Conservation (phyloP, 2,329 filamentous ascomycete genomes). For the Pseudocercospora cruenta region DNA sequence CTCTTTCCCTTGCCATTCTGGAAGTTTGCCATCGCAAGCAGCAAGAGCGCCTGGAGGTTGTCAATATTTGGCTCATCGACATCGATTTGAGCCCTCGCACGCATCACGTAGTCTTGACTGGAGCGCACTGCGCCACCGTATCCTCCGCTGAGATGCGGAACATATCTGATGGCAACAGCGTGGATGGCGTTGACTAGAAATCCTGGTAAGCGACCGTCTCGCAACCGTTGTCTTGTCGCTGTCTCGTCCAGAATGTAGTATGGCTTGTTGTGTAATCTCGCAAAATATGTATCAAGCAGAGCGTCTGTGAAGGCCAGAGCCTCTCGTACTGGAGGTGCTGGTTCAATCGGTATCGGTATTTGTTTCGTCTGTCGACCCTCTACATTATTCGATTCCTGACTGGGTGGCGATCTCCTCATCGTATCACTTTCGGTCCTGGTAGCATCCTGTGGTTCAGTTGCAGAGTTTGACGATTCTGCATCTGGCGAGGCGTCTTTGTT, state of each 20-base stretch:
- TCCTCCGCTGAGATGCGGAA: slow-evolving; percentile 64
- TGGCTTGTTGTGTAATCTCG: slow-evolving; percentile 77
- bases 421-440: slow-evolving; percentile 10
- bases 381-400: slow-evolving; percentile 8
- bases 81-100: slow-evolving; percentile 71
- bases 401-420: slow-evolving; percentile 9
- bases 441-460: slow-evolving; percentile 10
- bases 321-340: slow-evolving; percentile 21
- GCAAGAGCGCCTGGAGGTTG: slow-evolving; percentile 72
- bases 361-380: slow-evolving; percentile 12
- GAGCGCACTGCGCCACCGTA: slow-evolving; percentile 69
- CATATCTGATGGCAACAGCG: slow-evolving; percentile 63
- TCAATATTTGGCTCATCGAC: slow-evolving; percentile 81
- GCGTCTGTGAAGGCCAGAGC: slow-evolving; percentile 31
- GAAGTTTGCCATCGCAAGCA: slow-evolving; percentile 75
- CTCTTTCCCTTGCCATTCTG: slow-evolving; percentile 80
- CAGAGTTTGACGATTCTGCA: slow-evolving; percentile 15
- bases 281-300: slow-evolving; percentile 74
- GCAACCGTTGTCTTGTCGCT: slow-evolving; percentile 70
- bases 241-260: slow-evolving; percentile 81
- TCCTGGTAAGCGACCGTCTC: slow-evolving; percentile 65
- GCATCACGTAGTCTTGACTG: slow-evolving; percentile 73
- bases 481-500: slow-evolving; percentile 49
- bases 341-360: slow-evolving; percentile 14
- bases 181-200: slow-evolving; percentile 58